phyloP scores from a whole-genome alignment of 805 yeast genomes.

The Schwanniomyces sp. region DNA sequence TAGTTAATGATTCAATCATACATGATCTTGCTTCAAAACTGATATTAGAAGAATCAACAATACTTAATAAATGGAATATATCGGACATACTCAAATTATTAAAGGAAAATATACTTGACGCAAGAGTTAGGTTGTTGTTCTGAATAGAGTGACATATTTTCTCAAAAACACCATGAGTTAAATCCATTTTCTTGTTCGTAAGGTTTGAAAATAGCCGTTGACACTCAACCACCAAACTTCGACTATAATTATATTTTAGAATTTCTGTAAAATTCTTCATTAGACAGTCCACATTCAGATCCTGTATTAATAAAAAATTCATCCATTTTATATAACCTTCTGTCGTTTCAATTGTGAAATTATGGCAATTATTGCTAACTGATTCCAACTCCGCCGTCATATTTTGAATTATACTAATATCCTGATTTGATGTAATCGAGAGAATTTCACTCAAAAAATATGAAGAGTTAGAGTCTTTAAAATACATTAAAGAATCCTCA shows the following conservation, averaged over 20 bases:
- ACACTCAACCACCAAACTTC: slow-evolving; percentile 8
- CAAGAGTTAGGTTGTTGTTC: slow-evolving; percentile 36
- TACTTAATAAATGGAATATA: slow-evolving; percentile 16
- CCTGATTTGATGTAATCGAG: neutral
- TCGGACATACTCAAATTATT: slow-evolving; percentile 7
- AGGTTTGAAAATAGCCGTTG: slow-evolving; percentile 13
- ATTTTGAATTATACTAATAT: neutral
- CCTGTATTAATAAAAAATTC: slow-evolving; percentile 3
- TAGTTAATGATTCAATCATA: slow-evolving; percentile 22
- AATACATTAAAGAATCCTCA: neutral
- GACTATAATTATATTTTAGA: slow-evolving; percentile 6
- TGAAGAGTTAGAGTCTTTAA: neutral
- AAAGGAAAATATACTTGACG: slow-evolving; percentile 34
- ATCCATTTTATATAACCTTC: slow-evolving; percentile 32
- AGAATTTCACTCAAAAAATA: slow-evolving; percentile 7
- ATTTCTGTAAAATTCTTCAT: slow-evolving; percentile 20
- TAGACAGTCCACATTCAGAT: slow-evolving; percentile 1
- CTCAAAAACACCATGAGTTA: slow-evolving; percentile 11
- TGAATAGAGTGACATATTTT: slow-evolving; percentile 39
- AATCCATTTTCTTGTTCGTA: slow-evolving; percentile 1
- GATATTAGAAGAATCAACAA: slow-evolving; percentile 22
- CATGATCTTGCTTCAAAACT: slow-evolving; percentile 31
- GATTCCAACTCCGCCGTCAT: neutral
- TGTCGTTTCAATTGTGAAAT: slow-evolving; percentile 30
- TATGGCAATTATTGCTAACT: slow-evolving; percentile 29